A percentile compares a stretch with the other conserved stretches of the same genome.
Evolutionary conservation across 78 protist genomes (phyloP).

Genomic region (Corallochytrium limacisporum): DNA sequence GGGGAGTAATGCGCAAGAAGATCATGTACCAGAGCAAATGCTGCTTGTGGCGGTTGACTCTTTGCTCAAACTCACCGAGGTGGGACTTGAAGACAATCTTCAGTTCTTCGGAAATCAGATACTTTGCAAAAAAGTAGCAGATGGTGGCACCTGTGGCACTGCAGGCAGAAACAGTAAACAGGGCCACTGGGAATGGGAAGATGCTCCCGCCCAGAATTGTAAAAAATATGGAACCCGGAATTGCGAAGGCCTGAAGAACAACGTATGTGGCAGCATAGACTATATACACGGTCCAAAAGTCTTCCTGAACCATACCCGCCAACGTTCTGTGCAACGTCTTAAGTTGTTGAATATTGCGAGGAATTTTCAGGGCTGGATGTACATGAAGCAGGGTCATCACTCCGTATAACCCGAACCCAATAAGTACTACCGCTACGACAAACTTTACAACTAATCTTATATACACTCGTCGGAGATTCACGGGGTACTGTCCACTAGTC

Average conservation of each 20-base stretch:
- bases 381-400: no score
- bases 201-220: not conserved
- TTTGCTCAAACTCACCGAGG: not conserved
- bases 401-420: no score
- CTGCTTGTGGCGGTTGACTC: not conserved
- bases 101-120: not conserved
- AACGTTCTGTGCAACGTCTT: no score
- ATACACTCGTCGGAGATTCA: no score
- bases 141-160: not conserved
- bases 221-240: constrained; percentile 5
- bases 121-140: constrained; percentile 2
- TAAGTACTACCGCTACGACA: no score
- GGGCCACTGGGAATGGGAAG: constrained; percentile 3
- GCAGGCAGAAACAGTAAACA: not conserved
- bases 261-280: no score
- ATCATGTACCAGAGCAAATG: not conserved
- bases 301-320: no score
- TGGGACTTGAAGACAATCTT: not conserved
- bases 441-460: no score
- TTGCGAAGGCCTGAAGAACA: constrained; percentile 8
- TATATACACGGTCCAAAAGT: no score
- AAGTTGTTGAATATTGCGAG: no score
- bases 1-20: not conserved
- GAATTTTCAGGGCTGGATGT: no score
- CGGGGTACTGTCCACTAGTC: no score